Evolutionary conservation across 306 rosid species (phyloP).

Genomic region (Vigna angularis): DNA sequence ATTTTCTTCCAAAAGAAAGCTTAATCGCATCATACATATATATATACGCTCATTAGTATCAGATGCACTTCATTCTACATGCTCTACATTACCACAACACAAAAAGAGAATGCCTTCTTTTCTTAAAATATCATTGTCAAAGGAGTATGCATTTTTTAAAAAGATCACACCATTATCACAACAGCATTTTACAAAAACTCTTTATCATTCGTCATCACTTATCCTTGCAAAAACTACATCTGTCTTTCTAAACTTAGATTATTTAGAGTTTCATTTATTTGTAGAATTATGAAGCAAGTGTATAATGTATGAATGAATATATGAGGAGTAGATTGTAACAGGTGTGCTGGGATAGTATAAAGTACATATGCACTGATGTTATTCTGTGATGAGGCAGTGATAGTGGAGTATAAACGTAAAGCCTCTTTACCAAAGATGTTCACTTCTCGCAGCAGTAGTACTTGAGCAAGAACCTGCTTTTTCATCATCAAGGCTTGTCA

Average conservation of each 20-base stretch:
- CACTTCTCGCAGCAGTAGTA: slow-evolving; percentile 38
- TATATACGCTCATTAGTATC: not conserved
- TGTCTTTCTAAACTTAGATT: not conserved
- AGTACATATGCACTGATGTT: slow-evolving; percentile 18
- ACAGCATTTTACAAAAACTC: not conserved
- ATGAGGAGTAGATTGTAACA: not conserved
- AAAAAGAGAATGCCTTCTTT: not conserved
- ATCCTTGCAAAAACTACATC: not conserved
- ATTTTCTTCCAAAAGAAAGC: slow-evolving; percentile 37
- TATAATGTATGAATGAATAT: not conserved
- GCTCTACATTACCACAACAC: not conserved
- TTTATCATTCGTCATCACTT: not conserved
- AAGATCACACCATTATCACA: not conserved
- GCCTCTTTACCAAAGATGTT: slow-evolving; percentile 76
- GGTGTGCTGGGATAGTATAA: not conserved
- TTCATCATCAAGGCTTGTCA: slow-evolving; percentile 55
- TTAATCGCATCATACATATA: not conserved
- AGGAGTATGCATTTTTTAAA: not conserved
- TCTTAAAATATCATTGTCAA: not conserved
- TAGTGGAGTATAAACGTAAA: slow-evolving; percentile 82
- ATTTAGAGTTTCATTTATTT: no score
- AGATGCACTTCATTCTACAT: slow-evolving; percentile 14
- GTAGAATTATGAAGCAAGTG: no score
- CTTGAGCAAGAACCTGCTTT: slow-evolving; percentile 61
- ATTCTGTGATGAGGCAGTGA: slow-evolving; percentile 60